Evolutionary conservation across 2,329 filamentous ascomycete genomes (phyloP).

Genomic region (Penicillium digitatum): DNA sequence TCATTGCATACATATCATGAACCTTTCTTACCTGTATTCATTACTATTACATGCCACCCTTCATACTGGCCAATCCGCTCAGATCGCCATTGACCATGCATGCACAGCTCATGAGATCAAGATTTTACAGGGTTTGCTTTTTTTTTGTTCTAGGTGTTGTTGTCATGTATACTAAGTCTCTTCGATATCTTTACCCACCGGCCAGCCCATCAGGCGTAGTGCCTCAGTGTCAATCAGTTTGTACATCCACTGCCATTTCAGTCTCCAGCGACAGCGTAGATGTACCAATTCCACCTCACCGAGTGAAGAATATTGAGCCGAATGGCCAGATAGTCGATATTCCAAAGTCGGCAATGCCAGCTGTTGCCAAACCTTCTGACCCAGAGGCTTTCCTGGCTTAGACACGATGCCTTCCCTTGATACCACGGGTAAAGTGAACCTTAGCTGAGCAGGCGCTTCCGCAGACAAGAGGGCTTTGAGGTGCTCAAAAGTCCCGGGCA

Average conservation of each 20-base stretch:
- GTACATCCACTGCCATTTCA: slow-evolving; percentile 41
- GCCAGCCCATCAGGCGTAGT: slow-evolving; percentile 32
- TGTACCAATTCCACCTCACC: slow-evolving; percentile 9
- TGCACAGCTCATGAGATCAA: slow-evolving; percentile 24
- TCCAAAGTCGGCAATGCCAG: slow-evolving; percentile 31
- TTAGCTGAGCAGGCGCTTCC: slow-evolving; percentile 35
- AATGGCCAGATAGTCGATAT: slow-evolving; percentile 15
- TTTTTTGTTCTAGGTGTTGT: slow-evolving; percentile 13
- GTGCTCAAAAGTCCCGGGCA: slow-evolving; percentile 1
- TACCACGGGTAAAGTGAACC: slow-evolving; percentile 44
- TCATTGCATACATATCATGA: slow-evolving; percentile 6
- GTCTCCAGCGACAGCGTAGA: slow-evolving; percentile 15
- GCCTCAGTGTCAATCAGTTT: slow-evolving; percentile 37
- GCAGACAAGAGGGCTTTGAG: slow-evolving; percentile 20
- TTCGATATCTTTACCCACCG: slow-evolving; percentile 20
- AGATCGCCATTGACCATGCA: slow-evolving; percentile 19
- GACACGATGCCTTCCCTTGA: slow-evolving; percentile 8
- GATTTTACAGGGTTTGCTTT: slow-evolving; percentile 12
- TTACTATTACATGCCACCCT: slow-evolving; percentile 16
- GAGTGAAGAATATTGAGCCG: neutral
- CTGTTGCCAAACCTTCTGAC: slow-evolving; percentile 9
- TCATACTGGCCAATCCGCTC: slow-evolving; percentile 13
- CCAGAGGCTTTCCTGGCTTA: neutral
- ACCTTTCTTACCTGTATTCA: slow-evolving; percentile 12
- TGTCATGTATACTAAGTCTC: slow-evolving; percentile 27